Evolutionary conservation across 768 basidiomycete species (phyloP).

Genomic region (Naganishia kalamii): DNA sequence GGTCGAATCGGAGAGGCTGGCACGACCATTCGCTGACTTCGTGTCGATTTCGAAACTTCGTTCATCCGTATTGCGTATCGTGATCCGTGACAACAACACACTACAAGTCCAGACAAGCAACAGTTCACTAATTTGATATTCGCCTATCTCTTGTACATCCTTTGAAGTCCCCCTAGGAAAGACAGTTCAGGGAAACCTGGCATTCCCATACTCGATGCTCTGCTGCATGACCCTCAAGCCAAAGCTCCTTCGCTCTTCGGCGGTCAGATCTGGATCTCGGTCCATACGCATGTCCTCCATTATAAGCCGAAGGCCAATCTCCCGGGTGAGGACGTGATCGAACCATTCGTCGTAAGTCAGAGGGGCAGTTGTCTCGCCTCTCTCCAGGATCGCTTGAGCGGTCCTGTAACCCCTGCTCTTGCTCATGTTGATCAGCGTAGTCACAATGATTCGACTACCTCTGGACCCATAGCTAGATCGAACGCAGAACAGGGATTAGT

Average conservation of each 20-base stretch:
- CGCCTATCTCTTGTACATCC: no score
- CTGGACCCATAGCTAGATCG: neutral
- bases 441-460: neutral
- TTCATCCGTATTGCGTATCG: no score
- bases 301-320: neutral
- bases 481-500: neutral
- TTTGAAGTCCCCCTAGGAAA: no score
- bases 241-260: neutral
- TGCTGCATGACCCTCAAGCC: neutral
- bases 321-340: neutral
- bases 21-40: no score
- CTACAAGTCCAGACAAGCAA: no score
- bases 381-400: neutral
- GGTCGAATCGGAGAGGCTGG: no score
- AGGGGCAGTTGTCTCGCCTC: neutral
- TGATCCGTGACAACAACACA: no score
- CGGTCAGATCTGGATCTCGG: neutral
- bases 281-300: neutral
- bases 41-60: no score
- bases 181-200: neutral
- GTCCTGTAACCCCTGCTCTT: neutral
- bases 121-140: no score
- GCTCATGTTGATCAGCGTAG: neutral
- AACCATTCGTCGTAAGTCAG: neutral
- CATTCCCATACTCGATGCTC: neutral